phyloP scores from a whole-genome alignment of 495 filamentous ascomycete species.

The Penicillium silybi region DNA sequence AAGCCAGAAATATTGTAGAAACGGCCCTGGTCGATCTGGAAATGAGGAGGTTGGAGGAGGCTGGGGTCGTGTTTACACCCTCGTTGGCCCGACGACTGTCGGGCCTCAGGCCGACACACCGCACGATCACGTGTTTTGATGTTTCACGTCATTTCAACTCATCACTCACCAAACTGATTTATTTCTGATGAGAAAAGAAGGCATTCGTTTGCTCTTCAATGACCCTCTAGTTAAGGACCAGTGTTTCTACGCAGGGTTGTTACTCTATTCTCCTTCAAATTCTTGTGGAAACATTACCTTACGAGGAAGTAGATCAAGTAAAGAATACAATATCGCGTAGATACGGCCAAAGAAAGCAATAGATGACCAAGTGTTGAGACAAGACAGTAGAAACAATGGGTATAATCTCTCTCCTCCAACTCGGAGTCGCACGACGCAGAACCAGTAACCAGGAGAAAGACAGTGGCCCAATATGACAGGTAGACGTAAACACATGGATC shows the following conservation, averaged over 20 bases:
- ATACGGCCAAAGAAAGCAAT: background rate
- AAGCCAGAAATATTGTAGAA: conserved; percentile 10
- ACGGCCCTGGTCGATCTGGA: conserved; percentile 12
- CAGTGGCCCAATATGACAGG: conserved; percentile 10
- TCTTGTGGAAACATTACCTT: background rate
- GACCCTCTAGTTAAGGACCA: too few relatives aligned
- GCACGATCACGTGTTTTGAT: background rate
- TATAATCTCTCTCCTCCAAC: conserved; percentile 27
- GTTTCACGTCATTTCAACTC: background rate
- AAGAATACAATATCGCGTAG: background rate
- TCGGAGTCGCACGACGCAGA: conserved; percentile 9
- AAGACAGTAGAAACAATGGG: conserved; percentile 25
- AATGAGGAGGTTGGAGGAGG: conserved; percentile 45
- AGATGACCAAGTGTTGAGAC: conserved; percentile 26
- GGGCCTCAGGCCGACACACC: background rate
- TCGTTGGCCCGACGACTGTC: conserved; percentile 29
- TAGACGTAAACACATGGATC: conserved; percentile 1
- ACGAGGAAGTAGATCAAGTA: background rate
- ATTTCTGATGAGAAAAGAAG: too few relatives aligned
- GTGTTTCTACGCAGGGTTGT: too few relatives aligned
- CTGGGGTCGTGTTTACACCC: conserved; percentile 36
- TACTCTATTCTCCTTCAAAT: too few relatives aligned
- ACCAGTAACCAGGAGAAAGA: conserved; percentile 12
- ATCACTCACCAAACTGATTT: too few relatives aligned
- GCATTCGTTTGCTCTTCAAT: too few relatives aligned